Conservation (phyloP, 345 rosid species). For the Populus euphratica region DNA sequence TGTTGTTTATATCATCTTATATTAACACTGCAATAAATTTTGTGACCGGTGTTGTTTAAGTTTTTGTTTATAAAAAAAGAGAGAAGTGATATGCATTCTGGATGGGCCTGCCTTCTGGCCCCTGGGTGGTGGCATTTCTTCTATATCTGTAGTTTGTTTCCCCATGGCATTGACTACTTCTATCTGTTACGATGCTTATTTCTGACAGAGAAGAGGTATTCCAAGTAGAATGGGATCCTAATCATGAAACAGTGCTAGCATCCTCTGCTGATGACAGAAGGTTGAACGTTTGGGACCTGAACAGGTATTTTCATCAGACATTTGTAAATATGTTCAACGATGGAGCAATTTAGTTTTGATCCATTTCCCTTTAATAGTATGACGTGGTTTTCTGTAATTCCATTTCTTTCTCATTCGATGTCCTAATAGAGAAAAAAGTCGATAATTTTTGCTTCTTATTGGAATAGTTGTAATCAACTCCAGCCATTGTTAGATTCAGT, state of each 20-base stretch:
- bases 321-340: not conserved
- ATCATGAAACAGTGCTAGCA: constrained; percentile 85
- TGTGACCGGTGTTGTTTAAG: not conserved
- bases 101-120: not conserved
- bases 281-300: constrained; percentile 88
- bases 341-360: not conserved
- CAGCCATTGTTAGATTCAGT: not conserved
- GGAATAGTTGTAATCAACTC: not conserved
- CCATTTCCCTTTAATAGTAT: not conserved
- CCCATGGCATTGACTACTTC: not conserved
- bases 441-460: not conserved
- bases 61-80: not conserved
- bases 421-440: not conserved
- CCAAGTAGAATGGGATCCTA: constrained; percentile 99
- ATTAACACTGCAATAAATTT: not conserved
- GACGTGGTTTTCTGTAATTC: not conserved
- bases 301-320: constrained; percentile 49
- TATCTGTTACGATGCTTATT: not conserved
- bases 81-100: not conserved
- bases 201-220: constrained; percentile 75
- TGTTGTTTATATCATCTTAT: too few relatives aligned
- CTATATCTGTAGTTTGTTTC: not conserved
- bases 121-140: not conserved
- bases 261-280: constrained; percentile 94
- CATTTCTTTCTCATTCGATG: not conserved